phyloP scores from a whole-genome alignment of 2,329 filamentous ascomycete genomes.

The Diaporthe sp. region DNA sequence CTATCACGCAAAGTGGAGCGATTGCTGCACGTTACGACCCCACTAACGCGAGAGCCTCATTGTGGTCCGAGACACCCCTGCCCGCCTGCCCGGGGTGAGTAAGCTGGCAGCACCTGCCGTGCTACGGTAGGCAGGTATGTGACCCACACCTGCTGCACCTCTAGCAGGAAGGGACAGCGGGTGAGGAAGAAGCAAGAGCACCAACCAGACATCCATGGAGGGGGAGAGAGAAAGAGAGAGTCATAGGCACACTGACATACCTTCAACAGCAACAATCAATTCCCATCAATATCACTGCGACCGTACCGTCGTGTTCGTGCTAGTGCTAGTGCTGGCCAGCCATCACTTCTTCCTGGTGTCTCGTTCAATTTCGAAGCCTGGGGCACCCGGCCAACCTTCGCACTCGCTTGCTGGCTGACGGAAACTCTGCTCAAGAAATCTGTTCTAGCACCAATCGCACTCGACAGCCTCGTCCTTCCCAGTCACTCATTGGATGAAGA shows the following conservation, averaged over 20 bases:
- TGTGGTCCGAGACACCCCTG: conserved; percentile 28
- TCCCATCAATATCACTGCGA: no score
- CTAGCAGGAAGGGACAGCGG: background rate
- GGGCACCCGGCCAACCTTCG: conserved; percentile 15
- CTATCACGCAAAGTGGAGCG: conserved; percentile 13
- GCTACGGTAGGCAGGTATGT: background rate
- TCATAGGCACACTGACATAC: background rate
- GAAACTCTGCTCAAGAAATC: conserved; percentile 1
- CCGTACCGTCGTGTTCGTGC: background rate
- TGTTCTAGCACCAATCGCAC: background rate
- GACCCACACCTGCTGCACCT: conserved; percentile 17
- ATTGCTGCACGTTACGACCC: background rate
- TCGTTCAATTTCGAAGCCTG: background rate
- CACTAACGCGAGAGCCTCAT: conserved; percentile 31
- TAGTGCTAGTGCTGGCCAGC: conserved; percentile 13
- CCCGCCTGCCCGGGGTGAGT: background rate
- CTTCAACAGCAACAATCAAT: no score
- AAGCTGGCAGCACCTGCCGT: background rate
- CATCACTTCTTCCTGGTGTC: background rate
- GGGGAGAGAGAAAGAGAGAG: background rate
- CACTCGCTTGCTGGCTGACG: conserved; percentile 18
- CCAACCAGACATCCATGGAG: background rate
- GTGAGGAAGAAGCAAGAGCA: background rate
- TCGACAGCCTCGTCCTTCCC: background rate
- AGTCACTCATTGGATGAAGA: background rate